Conservation (phyloP, 2,329 filamentous ascomycete genomes). For the Trichoderma hamatum region DNA sequence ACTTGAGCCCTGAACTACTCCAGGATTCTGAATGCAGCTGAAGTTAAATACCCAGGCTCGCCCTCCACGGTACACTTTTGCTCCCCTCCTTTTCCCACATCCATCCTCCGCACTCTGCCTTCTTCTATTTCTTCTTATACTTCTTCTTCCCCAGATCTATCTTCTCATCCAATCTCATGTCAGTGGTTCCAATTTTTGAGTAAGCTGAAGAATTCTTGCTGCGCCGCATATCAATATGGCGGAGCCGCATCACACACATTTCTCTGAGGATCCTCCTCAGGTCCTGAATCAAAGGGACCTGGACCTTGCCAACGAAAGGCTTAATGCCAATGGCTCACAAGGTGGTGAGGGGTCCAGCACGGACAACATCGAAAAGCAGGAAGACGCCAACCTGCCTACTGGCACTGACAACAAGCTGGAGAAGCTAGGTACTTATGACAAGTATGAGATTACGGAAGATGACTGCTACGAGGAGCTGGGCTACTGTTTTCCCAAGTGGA, state of each 20-base stretch:
- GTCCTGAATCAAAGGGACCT: slow-evolving; percentile 43
- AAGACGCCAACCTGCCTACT: slow-evolving; percentile 39
- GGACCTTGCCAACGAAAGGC: slow-evolving; percentile 42
- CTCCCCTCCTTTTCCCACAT: neutral
- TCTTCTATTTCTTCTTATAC: neutral
- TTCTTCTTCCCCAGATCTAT: slow-evolving; percentile 17
- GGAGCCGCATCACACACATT: slow-evolving; percentile 34
- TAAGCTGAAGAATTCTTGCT: slow-evolving; percentile 2
- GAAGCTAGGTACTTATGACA: slow-evolving; percentile 45
- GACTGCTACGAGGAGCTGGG: slow-evolving; percentile 70
- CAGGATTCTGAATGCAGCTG: slow-evolving; percentile 5
- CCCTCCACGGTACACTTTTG: neutral
- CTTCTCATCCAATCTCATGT: slow-evolving; percentile 18
- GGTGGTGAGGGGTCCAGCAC: slow-evolving; percentile 24
- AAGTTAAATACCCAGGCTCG: slow-evolving; percentile 22
- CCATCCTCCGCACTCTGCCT: neutral
- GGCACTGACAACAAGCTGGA: slow-evolving; percentile 35
- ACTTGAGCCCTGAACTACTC: neutral
- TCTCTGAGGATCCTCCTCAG: slow-evolving; percentile 44
- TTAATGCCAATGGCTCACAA: slow-evolving; percentile 37
- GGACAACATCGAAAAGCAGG: slow-evolving; percentile 26
- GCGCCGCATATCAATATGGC: slow-evolving; percentile 13
- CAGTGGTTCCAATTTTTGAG: neutral
- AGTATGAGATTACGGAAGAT: slow-evolving; percentile 53
- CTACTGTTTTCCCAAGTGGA: slow-evolving; percentile 60